Percentiles rank a stretch among this genome's conserved stretches.
phyloP scores from a whole-genome alignment of 495 filamentous ascomycete species.

The Neurospora hispaniola region DNA sequence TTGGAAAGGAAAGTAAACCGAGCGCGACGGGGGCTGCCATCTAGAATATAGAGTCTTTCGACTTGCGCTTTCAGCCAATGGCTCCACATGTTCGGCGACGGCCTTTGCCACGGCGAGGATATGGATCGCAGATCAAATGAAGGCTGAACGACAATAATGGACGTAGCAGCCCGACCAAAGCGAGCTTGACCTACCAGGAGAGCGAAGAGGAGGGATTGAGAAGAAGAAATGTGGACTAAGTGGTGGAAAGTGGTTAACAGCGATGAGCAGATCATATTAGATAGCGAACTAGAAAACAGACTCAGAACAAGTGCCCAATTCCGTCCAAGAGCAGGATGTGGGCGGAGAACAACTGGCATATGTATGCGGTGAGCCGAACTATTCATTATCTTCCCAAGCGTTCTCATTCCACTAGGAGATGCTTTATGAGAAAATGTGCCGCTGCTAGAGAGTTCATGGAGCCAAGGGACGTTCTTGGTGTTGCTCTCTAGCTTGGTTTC shows the following conservation, averaged over 20 bases:
- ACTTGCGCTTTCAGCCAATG: slow-evolving; percentile 38
- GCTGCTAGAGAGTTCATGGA: not conserved
- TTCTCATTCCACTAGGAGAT: not conserved
- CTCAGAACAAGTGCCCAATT: not conserved
- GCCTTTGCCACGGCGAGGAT: not conserved
- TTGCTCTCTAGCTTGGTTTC: not conserved
- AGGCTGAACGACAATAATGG: not conserved
- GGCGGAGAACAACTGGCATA: not conserved
- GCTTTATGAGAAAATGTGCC: not conserved
- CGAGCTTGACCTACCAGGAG: not conserved
- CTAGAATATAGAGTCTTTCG: not conserved
- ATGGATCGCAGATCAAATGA: not conserved
- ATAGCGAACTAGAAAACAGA: not conserved
- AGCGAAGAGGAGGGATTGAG: not conserved
- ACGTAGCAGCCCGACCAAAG: not conserved
- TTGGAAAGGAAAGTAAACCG: slow-evolving; percentile 46
- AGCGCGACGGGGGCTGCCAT: slow-evolving; percentile 14
- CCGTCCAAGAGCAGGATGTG: not conserved
- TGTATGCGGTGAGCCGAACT: not conserved
- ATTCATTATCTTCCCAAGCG: not conserved
- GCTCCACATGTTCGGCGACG: not conserved
- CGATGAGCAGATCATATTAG: not conserved
- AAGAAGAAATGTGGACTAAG: not conserved
- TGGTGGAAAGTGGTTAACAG: not conserved
- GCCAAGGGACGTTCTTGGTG: not conserved